A percentile compares a stretch with the other conserved stretches of the same genome.
phyloP scores from a whole-genome alignment of 495 filamentous ascomycete species.

The Penicillium samsonianum region DNA sequence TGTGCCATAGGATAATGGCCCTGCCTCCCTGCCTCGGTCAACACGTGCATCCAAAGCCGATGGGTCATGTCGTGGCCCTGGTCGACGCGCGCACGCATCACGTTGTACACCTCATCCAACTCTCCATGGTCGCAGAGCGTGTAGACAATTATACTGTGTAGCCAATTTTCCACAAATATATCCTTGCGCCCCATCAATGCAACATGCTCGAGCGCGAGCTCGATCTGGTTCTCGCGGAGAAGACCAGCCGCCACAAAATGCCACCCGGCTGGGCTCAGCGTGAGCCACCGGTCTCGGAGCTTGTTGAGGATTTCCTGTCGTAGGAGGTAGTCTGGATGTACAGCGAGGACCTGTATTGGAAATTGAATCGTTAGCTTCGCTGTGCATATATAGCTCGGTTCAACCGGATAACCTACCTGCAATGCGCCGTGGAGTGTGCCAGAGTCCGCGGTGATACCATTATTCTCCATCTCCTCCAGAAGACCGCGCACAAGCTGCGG shows the following conservation, averaged over 20 bases:
- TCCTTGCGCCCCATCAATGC: slow-evolving; percentile 62
- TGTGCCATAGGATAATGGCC: slow-evolving; percentile 56
- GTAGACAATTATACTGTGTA: slow-evolving; percentile 73
- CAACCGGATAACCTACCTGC: slow-evolving; percentile 50
- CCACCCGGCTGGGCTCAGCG: slow-evolving; percentile 62
- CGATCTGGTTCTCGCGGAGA: slow-evolving; percentile 76
- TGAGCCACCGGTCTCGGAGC: slow-evolving; percentile 65
- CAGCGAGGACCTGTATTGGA: slow-evolving; percentile 60
- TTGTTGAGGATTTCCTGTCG: slow-evolving; percentile 68
- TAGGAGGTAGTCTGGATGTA: slow-evolving; percentile 83
- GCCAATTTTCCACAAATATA: slow-evolving; percentile 62
- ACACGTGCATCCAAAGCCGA: slow-evolving; percentile 65
- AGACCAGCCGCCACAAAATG: slow-evolving; percentile 71
- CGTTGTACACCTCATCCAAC: slow-evolving; percentile 68
- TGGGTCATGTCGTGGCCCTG: slow-evolving; percentile 48
- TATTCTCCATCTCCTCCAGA: slow-evolving; percentile 66
- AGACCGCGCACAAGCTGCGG: slow-evolving; percentile 59
- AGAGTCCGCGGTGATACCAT: slow-evolving; percentile 60
- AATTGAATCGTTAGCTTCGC: slow-evolving; percentile 12
- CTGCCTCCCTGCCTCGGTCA: slow-evolving; percentile 63
- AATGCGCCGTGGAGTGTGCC: slow-evolving; percentile 70
- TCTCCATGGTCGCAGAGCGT: slow-evolving; percentile 69
- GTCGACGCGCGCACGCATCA: slow-evolving; percentile 58
- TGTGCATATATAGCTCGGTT: not conserved
- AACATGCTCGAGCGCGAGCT: slow-evolving; percentile 75